Percentiles rank a stretch among this genome's conserved stretches.
These are phyloP conservation scores for Fraxinus cuspidata DNA, from an alignment of 257 asterid species.

Conservation along the genomic window DNA sequence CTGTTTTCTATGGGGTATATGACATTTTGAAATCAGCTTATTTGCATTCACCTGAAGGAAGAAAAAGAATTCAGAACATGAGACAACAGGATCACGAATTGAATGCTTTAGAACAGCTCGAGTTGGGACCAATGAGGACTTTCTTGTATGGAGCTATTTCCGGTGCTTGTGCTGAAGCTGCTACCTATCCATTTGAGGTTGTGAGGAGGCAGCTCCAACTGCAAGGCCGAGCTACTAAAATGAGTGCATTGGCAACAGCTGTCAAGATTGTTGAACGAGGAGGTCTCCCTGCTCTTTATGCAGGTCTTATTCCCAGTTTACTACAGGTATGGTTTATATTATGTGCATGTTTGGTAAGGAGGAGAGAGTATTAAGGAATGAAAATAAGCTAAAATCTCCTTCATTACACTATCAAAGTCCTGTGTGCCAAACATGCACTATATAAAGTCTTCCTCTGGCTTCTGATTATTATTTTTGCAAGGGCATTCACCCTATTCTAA, in stretches of 20 bases:
- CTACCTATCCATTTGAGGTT: constrained; percentile 94
- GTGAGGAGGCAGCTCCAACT: constrained; percentile 92
- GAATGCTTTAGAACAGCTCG: constrained; percentile 86
- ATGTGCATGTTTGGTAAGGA: neutral
- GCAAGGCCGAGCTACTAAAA: constrained; percentile 74
- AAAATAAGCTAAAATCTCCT: neutral
- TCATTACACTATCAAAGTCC: neutral
- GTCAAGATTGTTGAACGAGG: constrained; percentile 75
- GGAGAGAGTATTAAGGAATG: neutral
- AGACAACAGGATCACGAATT: constrained; percentile 60
- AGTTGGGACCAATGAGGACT: constrained; percentile 87
- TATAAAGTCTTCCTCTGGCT: constrained; percentile 7
- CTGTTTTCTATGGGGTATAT: constrained; percentile 63
- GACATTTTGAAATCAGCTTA: constrained; percentile 64
- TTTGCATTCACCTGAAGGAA: constrained; percentile 79
- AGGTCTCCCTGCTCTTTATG: constrained; percentile 89
- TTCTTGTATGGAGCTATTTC: constrained; percentile 91
- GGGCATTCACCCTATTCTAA: neutral
- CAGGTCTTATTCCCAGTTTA: constrained; percentile 89
- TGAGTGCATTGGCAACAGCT: constrained; percentile 70
- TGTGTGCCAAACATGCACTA: neutral
- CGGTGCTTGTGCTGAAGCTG: constrained; percentile 98
- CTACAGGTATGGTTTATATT: constrained; percentile 62
- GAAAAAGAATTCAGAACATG: constrained; percentile 65
- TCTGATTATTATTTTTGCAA: neutral